Evolutionary conservation across 1,284 basidiomycete species (phyloP), one percentile per base, ranked within the genome.

Genomic region (Leucoagaricus sp.): DNA sequence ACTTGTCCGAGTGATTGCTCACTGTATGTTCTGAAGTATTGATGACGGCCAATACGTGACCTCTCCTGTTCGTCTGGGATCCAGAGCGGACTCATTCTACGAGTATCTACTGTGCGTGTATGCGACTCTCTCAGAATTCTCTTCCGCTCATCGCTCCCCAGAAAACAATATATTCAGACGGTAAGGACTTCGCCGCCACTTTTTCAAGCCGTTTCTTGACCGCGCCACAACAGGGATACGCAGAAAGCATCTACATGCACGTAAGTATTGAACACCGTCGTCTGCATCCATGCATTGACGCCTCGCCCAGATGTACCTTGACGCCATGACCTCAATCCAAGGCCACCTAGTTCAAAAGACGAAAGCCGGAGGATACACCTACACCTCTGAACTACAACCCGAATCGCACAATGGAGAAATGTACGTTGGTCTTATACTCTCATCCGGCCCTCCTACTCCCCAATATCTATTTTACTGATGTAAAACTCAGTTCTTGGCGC

Each of bases 11-110:
- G 12, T 9, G 23, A n/a, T 26, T n/a, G 2, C 44, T 28, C 17
- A 15, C 44, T 15, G 2, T 21, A 46, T 17, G 19, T 21, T 40
- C 4, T 49, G 48, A 53, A 93, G 91, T 53, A 78, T 87, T 0
- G 67, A 83, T 17, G 80, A 75, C 33, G 94, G 93, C 6, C 75
- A 79, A 42, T 96, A 93, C 64, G 77, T 86, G 31, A 75, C 84
- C 9, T 87, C 89, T 19, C 85, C 90, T 36, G 92, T 98, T 59
- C 86, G 96, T 8, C 81, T 98, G 13, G 96, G 96, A 8, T 96
- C 94, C 15, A 83, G 96, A 28, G 96, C 91, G 21, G 96, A 98
- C 72, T 96, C 93, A 4, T 98, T 90, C 75, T 98, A 97, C 69
- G 96, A 98, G 72, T 96, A 96, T 67, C 77, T 97, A 26, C 66